Base-by-base conservation (phyloP, 2,329 filamentous ascomycete species). In the Cordyceps militaris region DNA sequence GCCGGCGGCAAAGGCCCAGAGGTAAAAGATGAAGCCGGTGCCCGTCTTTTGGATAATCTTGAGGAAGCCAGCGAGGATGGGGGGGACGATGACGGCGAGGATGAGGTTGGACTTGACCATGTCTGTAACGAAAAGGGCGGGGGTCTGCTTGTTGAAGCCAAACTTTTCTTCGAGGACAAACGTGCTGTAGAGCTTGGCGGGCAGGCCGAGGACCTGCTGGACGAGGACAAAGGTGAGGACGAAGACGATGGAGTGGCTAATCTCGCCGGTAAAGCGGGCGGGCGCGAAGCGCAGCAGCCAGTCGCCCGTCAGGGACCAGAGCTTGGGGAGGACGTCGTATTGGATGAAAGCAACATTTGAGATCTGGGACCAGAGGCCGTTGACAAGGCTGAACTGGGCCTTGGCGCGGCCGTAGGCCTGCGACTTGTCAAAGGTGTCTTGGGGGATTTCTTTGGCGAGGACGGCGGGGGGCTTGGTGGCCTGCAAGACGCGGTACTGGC, bases 81-180 rank as follows among this genome's bases (percentile, higher is more conserved):
- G 94, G 53, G 91, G 86, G 60, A 90, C 88, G 59, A 99, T 81
- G 49, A 84, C 85, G 64, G 95, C 80, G 53, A 86, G 84, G 59
- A 99, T 82, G 65, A 89, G 80, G 72, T 96, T 91, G 32, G 87
- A 86, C 80, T 99, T 99, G 76, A 97, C 72, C 76, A 96, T 85
- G 71, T 99, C 94, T 66, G 84, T 89, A 55, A 97, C 70, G 80
- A 93, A 99, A 30, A 97, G 80, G 72, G 85, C 86, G 57, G 91
- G 77, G 0, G 94, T 97, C 79, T 96, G 91, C 78, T 99, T 99
- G 76, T 99, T 99, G 83, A 99, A 99, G 51, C 94, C 94, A 66
- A 96, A 99, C 70, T 91, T 89, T 75, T 97, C 92, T 74, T 99
- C 94, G 57, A 99, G 79, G 49, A 97, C 89, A 69, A 99, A 99